A percentile compares a stretch with the other conserved stretches of the same genome.
phyloP scores from a whole-genome alignment of 2,329 filamentous ascomycete genomes.

The Emmonsiellopsis sp. region DNA sequence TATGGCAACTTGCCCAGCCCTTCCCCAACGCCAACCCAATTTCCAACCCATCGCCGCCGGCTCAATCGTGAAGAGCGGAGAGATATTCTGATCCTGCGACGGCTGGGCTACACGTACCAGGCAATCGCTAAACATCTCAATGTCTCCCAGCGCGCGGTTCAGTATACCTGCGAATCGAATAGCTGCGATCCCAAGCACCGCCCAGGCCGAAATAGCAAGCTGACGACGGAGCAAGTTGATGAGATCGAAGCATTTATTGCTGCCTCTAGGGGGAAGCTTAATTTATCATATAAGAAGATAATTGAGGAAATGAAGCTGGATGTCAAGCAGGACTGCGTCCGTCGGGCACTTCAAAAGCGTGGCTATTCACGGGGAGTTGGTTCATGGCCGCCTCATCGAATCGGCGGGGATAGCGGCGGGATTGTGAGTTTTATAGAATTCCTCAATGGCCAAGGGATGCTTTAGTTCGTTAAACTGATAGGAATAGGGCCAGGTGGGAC shows the following conservation, averaged over 20 bases:
- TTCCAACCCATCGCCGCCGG: neutral
- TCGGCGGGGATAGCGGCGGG: neutral
- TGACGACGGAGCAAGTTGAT: neutral
- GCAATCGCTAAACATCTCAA: neutral
- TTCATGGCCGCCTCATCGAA: neutral
- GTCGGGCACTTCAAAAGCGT: neutral
- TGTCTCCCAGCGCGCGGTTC: neutral
- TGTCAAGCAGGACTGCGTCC: slow-evolving; percentile 1
- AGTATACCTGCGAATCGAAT: slow-evolving; percentile 1
- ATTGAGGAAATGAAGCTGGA: neutral
- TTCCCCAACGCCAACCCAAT: neutral
- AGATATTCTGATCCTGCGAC: neutral
- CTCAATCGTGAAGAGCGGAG: slow-evolving; percentile 1
- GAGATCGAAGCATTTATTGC: slow-evolving; percentile 1
- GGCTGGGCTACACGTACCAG: slow-evolving; percentile 1
- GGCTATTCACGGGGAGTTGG: neutral
- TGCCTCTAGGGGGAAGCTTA: neutral
- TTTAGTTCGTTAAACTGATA: neutral
- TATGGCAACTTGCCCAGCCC: neutral
- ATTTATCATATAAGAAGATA: neutral
- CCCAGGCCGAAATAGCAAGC: slow-evolving; percentile 1
- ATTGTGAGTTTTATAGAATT: neutral
- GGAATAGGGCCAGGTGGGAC: neutral
- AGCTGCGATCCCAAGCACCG: neutral
- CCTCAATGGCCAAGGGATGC: neutral